A percentile compares a stretch with the other conserved stretches of the same genome.
These are phyloP conservation scores for Suhomyces sp. DNA, from an alignment of 805 yeast genomes.

Conservation along the genomic window DNA sequence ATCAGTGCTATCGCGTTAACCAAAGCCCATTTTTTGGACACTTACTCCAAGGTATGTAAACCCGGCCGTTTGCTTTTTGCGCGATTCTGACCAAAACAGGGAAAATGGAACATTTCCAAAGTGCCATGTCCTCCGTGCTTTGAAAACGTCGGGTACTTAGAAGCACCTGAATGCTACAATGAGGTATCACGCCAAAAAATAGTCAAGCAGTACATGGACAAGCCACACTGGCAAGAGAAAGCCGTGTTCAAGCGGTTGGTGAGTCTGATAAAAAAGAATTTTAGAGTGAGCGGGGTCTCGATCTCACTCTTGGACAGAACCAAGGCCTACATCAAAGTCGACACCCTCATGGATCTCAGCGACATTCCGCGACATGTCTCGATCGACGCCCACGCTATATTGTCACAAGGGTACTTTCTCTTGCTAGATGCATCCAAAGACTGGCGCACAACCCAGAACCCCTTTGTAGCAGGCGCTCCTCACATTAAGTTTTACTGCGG, in stretches of 20 bases:
- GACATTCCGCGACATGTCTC: slow-evolving; percentile 55
- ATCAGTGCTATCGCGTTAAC: slow-evolving; percentile 31
- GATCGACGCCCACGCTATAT: slow-evolving; percentile 65
- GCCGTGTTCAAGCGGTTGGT: slow-evolving; percentile 37
- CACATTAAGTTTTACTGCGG: slow-evolving; percentile 61
- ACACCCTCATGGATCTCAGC: slow-evolving; percentile 45
- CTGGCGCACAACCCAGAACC: slow-evolving; percentile 66
- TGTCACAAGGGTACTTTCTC: slow-evolving; percentile 54
- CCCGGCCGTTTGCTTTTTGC: not conserved
- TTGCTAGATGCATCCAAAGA: slow-evolving; percentile 60
- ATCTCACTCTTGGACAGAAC: slow-evolving; percentile 55
- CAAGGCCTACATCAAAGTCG: slow-evolving; percentile 49
- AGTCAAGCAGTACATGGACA: slow-evolving; percentile 37
- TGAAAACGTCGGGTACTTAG: slow-evolving; percentile 42
- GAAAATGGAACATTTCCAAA: slow-evolving; percentile 53
- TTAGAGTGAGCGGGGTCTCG: slow-evolving; percentile 50
- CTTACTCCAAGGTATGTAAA: slow-evolving; percentile 42
- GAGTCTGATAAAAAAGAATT: slow-evolving; percentile 36
- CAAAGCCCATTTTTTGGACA: slow-evolving; percentile 52
- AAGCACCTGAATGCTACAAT: slow-evolving; percentile 57
- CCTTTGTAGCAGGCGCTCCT: slow-evolving; percentile 62
- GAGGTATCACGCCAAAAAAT: slow-evolving; percentile 46
- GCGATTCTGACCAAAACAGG: slow-evolving; percentile 22
- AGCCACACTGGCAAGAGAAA: slow-evolving; percentile 48
- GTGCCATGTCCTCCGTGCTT: slow-evolving; percentile 58